A percentile compares a stretch with the other conserved stretches of the same genome.
phyloP scores from a whole-genome alignment of 148 eudicot genomes.

The Spergularia bocconei region DNA sequence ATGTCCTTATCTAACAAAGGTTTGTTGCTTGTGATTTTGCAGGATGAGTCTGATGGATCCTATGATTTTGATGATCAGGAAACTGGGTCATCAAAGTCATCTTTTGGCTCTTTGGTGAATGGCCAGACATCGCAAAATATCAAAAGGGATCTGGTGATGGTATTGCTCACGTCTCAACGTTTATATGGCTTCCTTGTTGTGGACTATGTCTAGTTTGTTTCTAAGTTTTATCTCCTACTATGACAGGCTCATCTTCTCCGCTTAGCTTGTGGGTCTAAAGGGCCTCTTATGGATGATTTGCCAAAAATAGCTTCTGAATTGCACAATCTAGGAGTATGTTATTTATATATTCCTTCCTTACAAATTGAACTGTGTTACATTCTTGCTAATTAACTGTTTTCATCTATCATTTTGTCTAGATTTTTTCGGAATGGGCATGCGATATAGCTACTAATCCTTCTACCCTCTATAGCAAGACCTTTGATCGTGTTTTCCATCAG shows the following conservation, averaged over 20 bases:
- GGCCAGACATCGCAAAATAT: slow-evolving; percentile 48
- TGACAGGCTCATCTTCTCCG: slow-evolving; percentile 95
- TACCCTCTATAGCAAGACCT: slow-evolving; percentile 58
- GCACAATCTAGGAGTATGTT: slow-evolving; percentile 64
- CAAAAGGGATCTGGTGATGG: slow-evolving; percentile 76
- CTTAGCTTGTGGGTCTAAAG: slow-evolving; percentile 80
- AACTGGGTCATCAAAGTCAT: slow-evolving; percentile 45
- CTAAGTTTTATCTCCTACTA: slow-evolving; percentile 14
- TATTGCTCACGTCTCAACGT: slow-evolving; percentile 19
- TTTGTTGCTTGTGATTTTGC: slow-evolving; percentile 25
- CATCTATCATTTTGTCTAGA: slow-evolving; percentile 38
- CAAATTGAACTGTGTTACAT: slow-evolving; percentile 7
- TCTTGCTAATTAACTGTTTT: slow-evolving; percentile 1
- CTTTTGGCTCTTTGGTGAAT: slow-evolving; percentile 40
- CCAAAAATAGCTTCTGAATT: slow-evolving; percentile 85
- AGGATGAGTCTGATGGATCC: slow-evolving; percentile 50
- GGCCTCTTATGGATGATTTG: slow-evolving; percentile 74
- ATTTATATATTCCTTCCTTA: background rate
- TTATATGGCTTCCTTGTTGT: background rate
- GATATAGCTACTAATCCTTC: slow-evolving; percentile 65
- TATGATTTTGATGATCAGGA: slow-evolving; percentile 35
- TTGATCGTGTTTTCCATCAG: slow-evolving; percentile 52
- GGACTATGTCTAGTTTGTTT: slow-evolving; percentile 18
- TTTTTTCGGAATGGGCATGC: slow-evolving; percentile 63
- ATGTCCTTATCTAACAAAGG: background rate